These are phyloP conservation scores for Polysphondylium violaceum DNA, from an alignment of 78 protist species.

Conservation along the genomic window DNA sequence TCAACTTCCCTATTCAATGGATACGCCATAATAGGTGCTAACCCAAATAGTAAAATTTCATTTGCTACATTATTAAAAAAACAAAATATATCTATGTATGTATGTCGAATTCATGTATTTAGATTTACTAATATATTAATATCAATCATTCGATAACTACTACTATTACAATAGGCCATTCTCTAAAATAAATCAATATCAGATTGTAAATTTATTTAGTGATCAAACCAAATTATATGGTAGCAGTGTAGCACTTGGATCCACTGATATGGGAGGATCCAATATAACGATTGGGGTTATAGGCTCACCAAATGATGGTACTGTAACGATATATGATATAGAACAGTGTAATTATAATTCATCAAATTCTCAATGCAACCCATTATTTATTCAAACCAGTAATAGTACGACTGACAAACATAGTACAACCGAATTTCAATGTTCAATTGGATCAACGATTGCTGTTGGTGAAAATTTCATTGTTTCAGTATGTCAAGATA, in stretches of 20 bases:
- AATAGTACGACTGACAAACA: neutral
- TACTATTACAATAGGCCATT: conserved; percentile 26
- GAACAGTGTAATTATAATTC: conserved; percentile 3
- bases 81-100: conserved; percentile 46
- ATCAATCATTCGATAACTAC: neutral
- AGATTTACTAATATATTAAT: neutral
- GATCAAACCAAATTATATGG: conserved; percentile 42
- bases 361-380: neutral
- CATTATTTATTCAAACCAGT: conserved; percentile 12
- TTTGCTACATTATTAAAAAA: conserved; percentile 52
- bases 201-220: conserved; percentile 19
- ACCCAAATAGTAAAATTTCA: conserved; percentile 42
- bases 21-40: conserved; percentile 60
- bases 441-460: conserved; percentile 27
- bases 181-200: conserved; percentile 29
- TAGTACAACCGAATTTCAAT: conserved; percentile 22
- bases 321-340: conserved; percentile 29
- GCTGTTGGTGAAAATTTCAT: conserved; percentile 58
- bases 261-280: neutral
- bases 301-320: conserved; percentile 18
- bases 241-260: conserved; percentile 34
- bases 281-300: conserved; percentile 43
- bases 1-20: conserved; percentile 59
- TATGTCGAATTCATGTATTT: neutral
- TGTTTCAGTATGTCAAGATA: conserved; percentile 44